Conservation (phyloP, 2,329 filamentous ascomycete species). For the Sclerotinia subarctica region DNA sequence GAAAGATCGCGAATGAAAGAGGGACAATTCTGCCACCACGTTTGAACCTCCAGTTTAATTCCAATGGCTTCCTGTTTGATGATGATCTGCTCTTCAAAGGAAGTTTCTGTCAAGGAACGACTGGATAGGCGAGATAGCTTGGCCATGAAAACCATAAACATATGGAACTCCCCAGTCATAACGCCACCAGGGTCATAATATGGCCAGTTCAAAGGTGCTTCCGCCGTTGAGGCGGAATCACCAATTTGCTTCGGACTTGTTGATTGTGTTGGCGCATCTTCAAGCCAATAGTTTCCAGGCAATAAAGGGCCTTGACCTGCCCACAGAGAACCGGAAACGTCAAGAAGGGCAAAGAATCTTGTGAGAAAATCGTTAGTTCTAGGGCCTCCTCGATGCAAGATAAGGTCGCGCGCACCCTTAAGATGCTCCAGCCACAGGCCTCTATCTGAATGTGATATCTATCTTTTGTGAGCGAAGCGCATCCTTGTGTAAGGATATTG, state of each 20-base stretch:
- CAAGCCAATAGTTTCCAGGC: constrained; percentile 37
- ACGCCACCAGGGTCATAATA: constrained; percentile 34
- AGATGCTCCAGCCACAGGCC: constrained; percentile 36
- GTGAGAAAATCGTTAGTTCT: constrained; percentile 33
- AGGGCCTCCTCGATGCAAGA: constrained; percentile 35
- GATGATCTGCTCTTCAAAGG: constrained; percentile 23
- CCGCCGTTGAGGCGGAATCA: neutral
- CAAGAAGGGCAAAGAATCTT: constrained; percentile 36
- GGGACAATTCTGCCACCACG: constrained; percentile 34
- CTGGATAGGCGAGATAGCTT: constrained; percentile 33
- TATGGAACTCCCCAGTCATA: constrained; percentile 34
- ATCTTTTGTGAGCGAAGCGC: constrained; percentile 15
- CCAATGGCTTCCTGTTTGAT: constrained; percentile 26
- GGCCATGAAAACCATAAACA: constrained; percentile 37
- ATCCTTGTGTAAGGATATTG: neutral
- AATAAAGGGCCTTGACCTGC: constrained; percentile 34
- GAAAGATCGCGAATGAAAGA: constrained; percentile 31
- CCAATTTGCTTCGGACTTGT: constrained; percentile 7
- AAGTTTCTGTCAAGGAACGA: constrained; percentile 29
- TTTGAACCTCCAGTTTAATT: constrained; percentile 28
- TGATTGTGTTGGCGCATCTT: constrained; percentile 20
- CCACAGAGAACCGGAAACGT: constrained; percentile 35
- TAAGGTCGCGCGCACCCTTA: constrained; percentile 36
- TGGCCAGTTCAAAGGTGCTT: constrained; percentile 29
- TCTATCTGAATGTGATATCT: constrained; percentile 36